Percentiles rank a stretch among this genome's conserved stretches.
Evolutionary conservation across 1,284 basidiomycete species (phyloP).

Genomic region (Uromyces viciae-fabae): DNA sequence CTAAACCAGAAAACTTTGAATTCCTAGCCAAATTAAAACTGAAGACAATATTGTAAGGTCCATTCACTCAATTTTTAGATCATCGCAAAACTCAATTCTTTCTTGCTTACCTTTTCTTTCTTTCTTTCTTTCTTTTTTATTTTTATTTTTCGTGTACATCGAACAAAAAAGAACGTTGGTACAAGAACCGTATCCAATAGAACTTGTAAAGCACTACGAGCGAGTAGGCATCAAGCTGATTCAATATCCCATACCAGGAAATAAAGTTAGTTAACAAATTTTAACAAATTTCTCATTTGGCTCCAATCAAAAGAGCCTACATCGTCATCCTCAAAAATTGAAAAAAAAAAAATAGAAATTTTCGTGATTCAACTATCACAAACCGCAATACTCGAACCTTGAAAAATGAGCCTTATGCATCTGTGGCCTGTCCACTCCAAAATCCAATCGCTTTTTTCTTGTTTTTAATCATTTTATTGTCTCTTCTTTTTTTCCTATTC

Average conservation of each 20-base stretch:
- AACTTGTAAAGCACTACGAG: conserved; percentile 58
- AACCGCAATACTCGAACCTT: too few species aligned
- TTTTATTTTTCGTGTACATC: background rate
- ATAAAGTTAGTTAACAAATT: conserved; percentile 56
- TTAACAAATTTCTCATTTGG: background rate
- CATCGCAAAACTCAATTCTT: conserved; percentile 30
- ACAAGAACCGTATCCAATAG: conserved; percentile 61
- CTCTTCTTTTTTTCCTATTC: background rate
- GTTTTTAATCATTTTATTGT: background rate
- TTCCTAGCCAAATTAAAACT: conserved; percentile 60
- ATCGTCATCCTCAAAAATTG: background rate
- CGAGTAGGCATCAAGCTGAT: conserved; percentile 57
- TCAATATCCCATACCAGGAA: conserved; percentile 62
- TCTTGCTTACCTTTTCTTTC: background rate
- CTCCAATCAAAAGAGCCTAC: too few species aligned
- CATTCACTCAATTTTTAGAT: background rate
- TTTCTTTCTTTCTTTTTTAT: background rate
- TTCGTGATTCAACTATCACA: too few species aligned
- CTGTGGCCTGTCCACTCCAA: background rate
- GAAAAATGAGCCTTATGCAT: too few species aligned
- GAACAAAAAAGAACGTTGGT: conserved; percentile 56
- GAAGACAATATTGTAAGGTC: conserved; percentile 60
- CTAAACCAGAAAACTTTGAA: conserved; percentile 60
- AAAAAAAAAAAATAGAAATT: background rate
- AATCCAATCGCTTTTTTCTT: background rate